Evolutionary conservation across 2,329 filamentous ascomycete species (phyloP).

Genomic region (Aspergillus candidus): DNA sequence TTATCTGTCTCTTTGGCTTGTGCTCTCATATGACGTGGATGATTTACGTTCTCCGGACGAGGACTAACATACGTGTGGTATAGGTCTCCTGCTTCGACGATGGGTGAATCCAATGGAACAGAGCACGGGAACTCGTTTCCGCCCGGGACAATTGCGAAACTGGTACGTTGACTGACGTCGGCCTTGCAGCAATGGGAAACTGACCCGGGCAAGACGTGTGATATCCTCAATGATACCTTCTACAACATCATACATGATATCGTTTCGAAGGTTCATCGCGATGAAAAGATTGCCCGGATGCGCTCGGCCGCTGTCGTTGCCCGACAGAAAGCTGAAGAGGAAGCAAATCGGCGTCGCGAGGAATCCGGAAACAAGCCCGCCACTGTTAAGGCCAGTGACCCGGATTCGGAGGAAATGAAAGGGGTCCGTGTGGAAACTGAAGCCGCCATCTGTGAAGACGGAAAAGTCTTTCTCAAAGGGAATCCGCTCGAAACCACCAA

Average conservation of each 20-base stretch:
- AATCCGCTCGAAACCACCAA: slow-evolving; percentile 55
- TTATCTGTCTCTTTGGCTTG: background rate
- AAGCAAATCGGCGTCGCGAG: slow-evolving; percentile 27
- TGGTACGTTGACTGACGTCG: slow-evolving; percentile 26
- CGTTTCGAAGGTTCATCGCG: slow-evolving; percentile 52
- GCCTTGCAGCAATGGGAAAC: slow-evolving; percentile 2
- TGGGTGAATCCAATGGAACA: slow-evolving; percentile 28
- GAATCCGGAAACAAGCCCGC: slow-evolving; percentile 26
- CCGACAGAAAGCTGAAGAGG: slow-evolving; percentile 40
- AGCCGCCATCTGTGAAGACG: slow-evolving; percentile 48
- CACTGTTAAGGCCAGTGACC: slow-evolving; percentile 26
- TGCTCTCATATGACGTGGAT: background rate
- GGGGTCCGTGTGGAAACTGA: slow-evolving; percentile 43
- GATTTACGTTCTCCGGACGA: slow-evolving; percentile 1
- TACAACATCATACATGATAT: slow-evolving; percentile 57
- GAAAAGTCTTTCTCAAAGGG: slow-evolving; percentile 49
- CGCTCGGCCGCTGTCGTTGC: slow-evolving; percentile 44
- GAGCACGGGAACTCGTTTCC: slow-evolving; percentile 23
- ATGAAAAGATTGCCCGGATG: slow-evolving; percentile 57
- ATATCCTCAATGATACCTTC: slow-evolving; percentile 53
- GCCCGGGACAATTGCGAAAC: slow-evolving; percentile 35
- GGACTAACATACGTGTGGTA: background rate
- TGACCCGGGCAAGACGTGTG: slow-evolving; percentile 30
- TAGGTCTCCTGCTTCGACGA: slow-evolving; percentile 10
- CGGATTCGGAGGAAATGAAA: slow-evolving; percentile 32